Base-by-base conservation (phyloP, 2,329 filamentous ascomycete genomes). In the Pseudocercospora crystallina region DNA sequence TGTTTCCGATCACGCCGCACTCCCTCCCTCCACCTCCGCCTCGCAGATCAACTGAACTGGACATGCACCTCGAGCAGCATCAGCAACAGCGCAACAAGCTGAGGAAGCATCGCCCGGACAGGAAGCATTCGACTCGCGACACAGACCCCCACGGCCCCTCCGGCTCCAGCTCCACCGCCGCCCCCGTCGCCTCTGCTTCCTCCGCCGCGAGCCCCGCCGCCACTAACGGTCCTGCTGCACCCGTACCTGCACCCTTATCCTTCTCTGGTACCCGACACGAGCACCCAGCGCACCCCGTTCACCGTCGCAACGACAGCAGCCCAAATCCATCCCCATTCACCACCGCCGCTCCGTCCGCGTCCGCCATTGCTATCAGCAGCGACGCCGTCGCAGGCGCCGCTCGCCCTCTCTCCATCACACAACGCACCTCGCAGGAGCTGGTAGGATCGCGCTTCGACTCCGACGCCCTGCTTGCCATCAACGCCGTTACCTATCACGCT, bases 361-460 rank as follows among this genome's bases (percentile, higher is more conserved):
- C 31, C 35, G 37, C 42, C 40, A 26, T 31, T 31, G 42, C 35
- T n/a, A 47, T 11, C 49, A 43, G 26, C 44, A 42, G 44, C 33
- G 37, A 32, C 47, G 13, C 32, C 14, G 12, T 29, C 49, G 20
- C 31, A 39, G 33, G 11, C 49, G 46, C 49, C 37, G 33, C 39
- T 20, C 45, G 42, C 47, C 64, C 61, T 14, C 57, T 59, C 51
- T 66, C 67, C 29, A 57, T 68, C 49, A 66, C 61, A 42, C 65
- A 67, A 39, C 62, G 65, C 61, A 57, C 60, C 45, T 60, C 62
- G 15, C 53, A 60, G 46, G 68, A 71, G 46, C 64, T 72, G 42
- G 61, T 72, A 50, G 73, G 72, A 49, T 60, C 64, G 53, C 65
- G 69, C 53, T 74, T 75, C 64, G 70, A 72, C 65, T 62, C 64